phyloP scores from a whole-genome alignment of 176 grass and related monocot genomes.

The Oryza punctata region DNA sequence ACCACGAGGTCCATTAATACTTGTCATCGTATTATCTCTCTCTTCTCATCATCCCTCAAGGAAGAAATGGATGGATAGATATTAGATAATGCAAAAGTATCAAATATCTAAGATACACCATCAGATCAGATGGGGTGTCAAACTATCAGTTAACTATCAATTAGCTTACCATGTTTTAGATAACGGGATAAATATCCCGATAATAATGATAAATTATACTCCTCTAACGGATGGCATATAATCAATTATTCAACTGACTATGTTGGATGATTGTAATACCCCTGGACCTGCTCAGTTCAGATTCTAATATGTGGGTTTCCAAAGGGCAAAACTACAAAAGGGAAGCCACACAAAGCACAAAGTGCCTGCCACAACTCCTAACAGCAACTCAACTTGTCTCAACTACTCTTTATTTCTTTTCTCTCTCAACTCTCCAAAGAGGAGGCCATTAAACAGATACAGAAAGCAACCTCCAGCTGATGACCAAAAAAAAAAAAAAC shows the following conservation, averaged over 20 bases:
- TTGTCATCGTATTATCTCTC: too few species aligned
- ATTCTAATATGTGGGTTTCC: not conserved
- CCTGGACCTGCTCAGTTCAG: not conserved
- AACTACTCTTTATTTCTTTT: not conserved
- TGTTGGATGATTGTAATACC: not conserved
- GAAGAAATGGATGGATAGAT: too few species aligned
- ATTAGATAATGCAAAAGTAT: not conserved
- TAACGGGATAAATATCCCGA: not conserved
- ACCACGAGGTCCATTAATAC: too few species aligned
- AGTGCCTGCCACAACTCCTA: not conserved
- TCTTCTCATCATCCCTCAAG: too few species aligned
- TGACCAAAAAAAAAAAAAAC: not conserved
- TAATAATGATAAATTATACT: not conserved
- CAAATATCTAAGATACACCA: not conserved
- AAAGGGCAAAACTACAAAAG: not conserved
- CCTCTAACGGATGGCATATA: not conserved
- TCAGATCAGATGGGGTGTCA: not conserved
- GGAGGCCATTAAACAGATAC: not conserved
- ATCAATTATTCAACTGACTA: not conserved
- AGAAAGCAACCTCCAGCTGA: not conserved
- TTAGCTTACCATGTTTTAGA: not conserved
- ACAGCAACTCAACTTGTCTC: not conserved
- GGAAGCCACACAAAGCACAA: not conserved
- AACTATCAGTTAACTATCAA: not conserved
- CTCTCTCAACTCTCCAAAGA: not conserved